phyloP scores from a whole-genome alignment of 768 basidiomycete species.

The Kwoniella dejecticola region DNA sequence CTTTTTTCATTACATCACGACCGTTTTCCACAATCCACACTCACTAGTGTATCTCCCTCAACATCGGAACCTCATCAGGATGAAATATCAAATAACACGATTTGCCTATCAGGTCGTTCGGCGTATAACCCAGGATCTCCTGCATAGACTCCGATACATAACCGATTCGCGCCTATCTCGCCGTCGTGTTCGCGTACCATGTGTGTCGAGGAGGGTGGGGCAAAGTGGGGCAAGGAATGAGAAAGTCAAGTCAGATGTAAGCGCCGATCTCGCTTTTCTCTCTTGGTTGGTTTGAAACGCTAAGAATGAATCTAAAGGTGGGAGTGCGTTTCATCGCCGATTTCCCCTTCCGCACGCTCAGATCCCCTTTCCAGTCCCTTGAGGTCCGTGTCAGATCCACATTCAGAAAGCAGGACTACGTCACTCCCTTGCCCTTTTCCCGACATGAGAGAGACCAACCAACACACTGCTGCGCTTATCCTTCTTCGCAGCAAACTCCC shows the following conservation, averaged over 20 bases:
- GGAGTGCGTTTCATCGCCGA: neutral
- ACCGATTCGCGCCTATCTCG: slow-evolving; percentile 22
- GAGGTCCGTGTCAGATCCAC: too few relatives aligned
- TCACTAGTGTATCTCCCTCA: slow-evolving; percentile 41
- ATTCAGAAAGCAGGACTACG: too few relatives aligned
- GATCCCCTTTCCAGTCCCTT: too few relatives aligned
- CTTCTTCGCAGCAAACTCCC: too few relatives aligned
- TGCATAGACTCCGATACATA: slow-evolving; percentile 44
- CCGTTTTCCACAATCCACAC: too few relatives aligned
- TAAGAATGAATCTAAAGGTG: too few relatives aligned
- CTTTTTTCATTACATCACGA: too few relatives aligned
- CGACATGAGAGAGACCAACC: too few relatives aligned
- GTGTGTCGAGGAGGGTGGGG: neutral
- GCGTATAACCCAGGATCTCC: slow-evolving; percentile 45
- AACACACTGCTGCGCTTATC: too few relatives aligned
- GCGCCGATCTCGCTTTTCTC: too few relatives aligned
- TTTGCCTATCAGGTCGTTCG: slow-evolving; percentile 34
- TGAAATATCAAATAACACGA: slow-evolving; percentile 37
- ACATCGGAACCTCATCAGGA: slow-evolving; percentile 40
- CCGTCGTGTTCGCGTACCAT: neutral
- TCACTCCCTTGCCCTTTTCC: too few relatives aligned
- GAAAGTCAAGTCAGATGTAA: neutral
- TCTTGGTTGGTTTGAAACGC: too few relatives aligned
- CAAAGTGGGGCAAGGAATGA: neutral
- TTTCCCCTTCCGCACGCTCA: neutral